These are phyloP conservation scores for Tilletia caries DNA, from an alignment of 1,284 basidiomycete genomes.

Conservation along the genomic window DNA sequence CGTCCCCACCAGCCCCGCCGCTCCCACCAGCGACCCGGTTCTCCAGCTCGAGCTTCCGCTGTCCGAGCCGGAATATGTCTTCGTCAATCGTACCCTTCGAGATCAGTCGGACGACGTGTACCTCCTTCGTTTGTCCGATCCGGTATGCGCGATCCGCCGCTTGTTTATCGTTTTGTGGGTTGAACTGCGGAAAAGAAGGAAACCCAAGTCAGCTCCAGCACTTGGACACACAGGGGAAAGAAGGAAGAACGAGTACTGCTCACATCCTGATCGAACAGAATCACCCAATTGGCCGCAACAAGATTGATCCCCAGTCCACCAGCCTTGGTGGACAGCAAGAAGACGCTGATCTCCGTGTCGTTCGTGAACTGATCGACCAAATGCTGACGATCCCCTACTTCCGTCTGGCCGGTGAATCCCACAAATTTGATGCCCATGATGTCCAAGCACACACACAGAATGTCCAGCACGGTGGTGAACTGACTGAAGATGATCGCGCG, in stretches of 20 bases:
- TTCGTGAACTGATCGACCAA: constrained; percentile 97
- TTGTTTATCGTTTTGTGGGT: constrained; percentile 73
- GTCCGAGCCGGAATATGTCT: constrained; percentile 20
- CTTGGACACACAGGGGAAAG: not conserved
- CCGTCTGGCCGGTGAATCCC: constrained; percentile 87
- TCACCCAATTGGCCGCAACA: constrained; percentile 66
- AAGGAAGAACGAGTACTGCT: constrained; percentile 61
- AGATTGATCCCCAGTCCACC: constrained; percentile 62
- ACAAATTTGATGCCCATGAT: constrained; percentile 74
- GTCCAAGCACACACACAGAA: constrained; percentile 80
- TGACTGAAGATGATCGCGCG: constrained; percentile 92
- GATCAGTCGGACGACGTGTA: constrained; percentile 87
- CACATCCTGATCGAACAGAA: constrained; percentile 89
- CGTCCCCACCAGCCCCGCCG: constrained; percentile 8
- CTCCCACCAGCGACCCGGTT: constrained; percentile 40
- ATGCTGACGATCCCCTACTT: constrained; percentile 86
- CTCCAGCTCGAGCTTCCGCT: constrained; percentile 45
- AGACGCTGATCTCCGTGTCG: constrained; percentile 82
- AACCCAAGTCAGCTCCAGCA: not conserved
- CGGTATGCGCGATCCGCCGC: constrained; percentile 96
- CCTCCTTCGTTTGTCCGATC: constrained; percentile 89
- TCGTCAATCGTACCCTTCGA: constrained; percentile 81
- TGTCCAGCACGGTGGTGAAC: constrained; percentile 57
- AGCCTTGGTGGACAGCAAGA: constrained; percentile 91
- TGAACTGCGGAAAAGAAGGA: constrained; percentile 22